Percentiles rank a stretch among this genome's conserved stretches.
Conservation (phyloP, 768 basidiomycete genomes). For the Pholiota microspora region DNA sequence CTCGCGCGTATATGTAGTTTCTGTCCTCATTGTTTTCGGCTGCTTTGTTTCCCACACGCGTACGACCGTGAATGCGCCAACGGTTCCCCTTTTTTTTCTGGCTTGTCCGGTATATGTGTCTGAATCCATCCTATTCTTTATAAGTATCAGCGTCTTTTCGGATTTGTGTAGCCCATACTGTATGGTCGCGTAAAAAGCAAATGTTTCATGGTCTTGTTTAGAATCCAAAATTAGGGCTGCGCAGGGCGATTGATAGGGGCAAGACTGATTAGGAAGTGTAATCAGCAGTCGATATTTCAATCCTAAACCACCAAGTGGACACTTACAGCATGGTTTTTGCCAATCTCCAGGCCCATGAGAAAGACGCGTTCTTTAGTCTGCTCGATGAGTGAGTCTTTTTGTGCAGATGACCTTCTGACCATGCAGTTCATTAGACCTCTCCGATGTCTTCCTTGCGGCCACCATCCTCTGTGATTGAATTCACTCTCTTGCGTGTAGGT, state of each 20-base stretch:
- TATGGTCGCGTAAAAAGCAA: constrained; percentile 15
- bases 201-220: constrained; percentile 4
- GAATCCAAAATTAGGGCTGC: constrained; percentile 5
- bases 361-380: constrained; percentile 78
- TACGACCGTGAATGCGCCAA: constrained; percentile 6
- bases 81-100: constrained; percentile 3
- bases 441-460: constrained; percentile 5
- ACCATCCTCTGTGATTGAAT: constrained; percentile 13
- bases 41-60: constrained; percentile 1
- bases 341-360: constrained; percentile 63
- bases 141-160: constrained; percentile 9
- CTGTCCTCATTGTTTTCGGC: constrained; percentile 10
- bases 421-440: constrained; percentile 1
- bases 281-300: constrained; percentile 14
- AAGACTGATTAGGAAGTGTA: constrained; percentile 1
- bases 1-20: constrained; percentile 12
- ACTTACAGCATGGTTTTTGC: constrained; percentile 63
- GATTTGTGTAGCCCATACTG: constrained; percentile 19
- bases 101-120: constrained; percentile 8
- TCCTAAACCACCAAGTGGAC: constrained; percentile 13
- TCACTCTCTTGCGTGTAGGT: constrained; percentile 38
- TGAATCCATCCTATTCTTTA: constrained; percentile 15
- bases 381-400: constrained; percentile 66
- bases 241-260: constrained; percentile 8
- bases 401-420: constrained; percentile 3